Evolutionary conservation across 768 basidiomycete genomes (phyloP).

Genomic region (Lentinus brumalis): DNA sequence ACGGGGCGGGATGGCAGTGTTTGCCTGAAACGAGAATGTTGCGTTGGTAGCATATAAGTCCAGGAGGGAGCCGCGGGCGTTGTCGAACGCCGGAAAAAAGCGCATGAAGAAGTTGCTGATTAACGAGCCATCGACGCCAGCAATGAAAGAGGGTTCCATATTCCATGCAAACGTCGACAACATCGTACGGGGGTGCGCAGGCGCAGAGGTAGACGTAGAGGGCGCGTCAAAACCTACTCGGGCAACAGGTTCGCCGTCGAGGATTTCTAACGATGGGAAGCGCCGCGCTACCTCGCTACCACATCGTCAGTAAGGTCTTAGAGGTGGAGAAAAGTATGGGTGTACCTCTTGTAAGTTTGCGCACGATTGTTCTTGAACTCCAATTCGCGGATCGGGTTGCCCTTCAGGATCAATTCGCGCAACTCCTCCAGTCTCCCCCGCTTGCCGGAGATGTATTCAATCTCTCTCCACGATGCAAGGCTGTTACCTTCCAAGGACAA

Average conservation of each 20-base stretch:
- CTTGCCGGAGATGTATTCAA: conserved; percentile 62
- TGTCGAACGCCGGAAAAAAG: conserved; percentile 86
- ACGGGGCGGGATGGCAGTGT: conserved; percentile 79
- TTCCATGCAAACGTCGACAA: conserved; percentile 78
- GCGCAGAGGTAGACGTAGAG: conserved; percentile 47
- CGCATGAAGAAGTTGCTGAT: conserved; percentile 79
- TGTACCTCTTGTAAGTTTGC: conserved; percentile 71
- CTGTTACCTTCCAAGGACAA: conserved; percentile 81
- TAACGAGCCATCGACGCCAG: conserved; percentile 67
- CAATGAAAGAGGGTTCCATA: conserved; percentile 73
- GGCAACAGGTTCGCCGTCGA: conserved; percentile 81
- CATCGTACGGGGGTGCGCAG: conserved; percentile 42
- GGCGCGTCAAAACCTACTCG: conserved; percentile 82
- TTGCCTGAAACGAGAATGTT: conserved; percentile 90
- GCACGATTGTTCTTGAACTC: conserved; percentile 58
- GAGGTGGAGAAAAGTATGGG: not conserved
- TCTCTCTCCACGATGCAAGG: conserved; percentile 67
- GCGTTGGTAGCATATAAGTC: conserved; percentile 81
- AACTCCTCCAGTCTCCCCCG: conserved; percentile 63
- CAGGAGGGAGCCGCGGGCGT: conserved; percentile 62
- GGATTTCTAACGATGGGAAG: conserved; percentile 78
- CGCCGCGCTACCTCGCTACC: conserved; percentile 72
- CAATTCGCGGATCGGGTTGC: conserved; percentile 71
- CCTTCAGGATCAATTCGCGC: conserved; percentile 72
- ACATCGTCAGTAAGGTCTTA: not conserved